These are phyloP conservation scores for Massarina eburnea DNA, from an alignment of 2,329 filamentous ascomycete genomes.

Conservation along the genomic window DNA sequence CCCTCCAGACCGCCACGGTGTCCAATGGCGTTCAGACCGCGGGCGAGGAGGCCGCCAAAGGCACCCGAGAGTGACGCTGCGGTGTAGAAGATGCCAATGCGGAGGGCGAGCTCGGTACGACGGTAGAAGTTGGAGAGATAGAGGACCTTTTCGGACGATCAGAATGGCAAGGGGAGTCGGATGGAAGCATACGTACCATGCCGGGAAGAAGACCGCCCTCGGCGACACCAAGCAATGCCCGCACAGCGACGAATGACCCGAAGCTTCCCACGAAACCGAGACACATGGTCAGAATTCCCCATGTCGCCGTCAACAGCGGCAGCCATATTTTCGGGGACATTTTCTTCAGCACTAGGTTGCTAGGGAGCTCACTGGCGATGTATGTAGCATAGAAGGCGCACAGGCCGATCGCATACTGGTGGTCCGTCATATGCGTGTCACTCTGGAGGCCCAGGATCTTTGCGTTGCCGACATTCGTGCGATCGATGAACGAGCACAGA, in stretches of 20 bases:
- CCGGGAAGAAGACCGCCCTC: conserved; percentile 68
- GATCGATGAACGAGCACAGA: conserved; percentile 66
- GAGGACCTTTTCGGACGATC: conserved; percentile 49
- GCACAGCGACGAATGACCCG: conserved; percentile 61
- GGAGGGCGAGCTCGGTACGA: conserved; percentile 60
- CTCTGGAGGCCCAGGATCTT: conserved; percentile 64
- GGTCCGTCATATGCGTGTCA: conserved; percentile 57
- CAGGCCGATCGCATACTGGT: conserved; percentile 66
- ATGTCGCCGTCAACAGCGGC: conserved; percentile 57
- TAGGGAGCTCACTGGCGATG: conserved; percentile 64
- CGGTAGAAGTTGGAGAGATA: conserved; percentile 67
- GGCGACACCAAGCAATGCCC: conserved; percentile 62
- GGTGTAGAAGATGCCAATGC: conserved; percentile 70
- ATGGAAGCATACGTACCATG: conserved; percentile 49
- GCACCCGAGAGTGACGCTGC: conserved; percentile 66
- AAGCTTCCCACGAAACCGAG: conserved; percentile 58
- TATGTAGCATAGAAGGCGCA: conserved; percentile 68
- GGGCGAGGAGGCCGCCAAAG: conserved; percentile 64
- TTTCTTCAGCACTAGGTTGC: conserved; percentile 65
- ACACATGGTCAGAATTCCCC: conserved; percentile 62
- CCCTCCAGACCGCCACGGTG: conserved; percentile 55
- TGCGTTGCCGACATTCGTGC: conserved; percentile 74
- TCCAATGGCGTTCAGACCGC: conserved; percentile 63
- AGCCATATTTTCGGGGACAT: conserved; percentile 63
- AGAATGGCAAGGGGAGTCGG: not conserved